Percentiles rank a stretch among this genome's conserved stretches.
Conservation (phyloP, 345 rosid species). For the Litchi chinensis region DNA sequence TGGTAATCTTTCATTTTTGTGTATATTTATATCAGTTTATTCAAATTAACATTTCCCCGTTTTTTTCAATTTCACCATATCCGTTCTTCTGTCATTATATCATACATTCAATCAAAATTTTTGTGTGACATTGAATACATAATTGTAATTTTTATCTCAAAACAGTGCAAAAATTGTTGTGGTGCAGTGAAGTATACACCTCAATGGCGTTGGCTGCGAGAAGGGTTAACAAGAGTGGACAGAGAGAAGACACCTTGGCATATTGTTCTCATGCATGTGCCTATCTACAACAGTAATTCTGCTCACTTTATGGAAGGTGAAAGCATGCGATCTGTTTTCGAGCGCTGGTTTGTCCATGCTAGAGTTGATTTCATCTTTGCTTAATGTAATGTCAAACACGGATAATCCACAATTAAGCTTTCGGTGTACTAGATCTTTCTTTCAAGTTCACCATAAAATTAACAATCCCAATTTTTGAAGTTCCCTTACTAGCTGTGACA, state of each 20-base stretch:
- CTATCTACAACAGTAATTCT: slow-evolving; percentile 48
- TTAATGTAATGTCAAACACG: not conserved
- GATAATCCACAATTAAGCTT: not conserved
- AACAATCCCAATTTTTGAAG: not conserved
- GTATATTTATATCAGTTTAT: too few relatives aligned
- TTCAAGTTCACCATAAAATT: too few relatives aligned
- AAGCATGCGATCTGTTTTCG: slow-evolving; percentile 54
- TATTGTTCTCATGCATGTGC: slow-evolving; percentile 55
- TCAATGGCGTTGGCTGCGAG: slow-evolving; percentile 54
- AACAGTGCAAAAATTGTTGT: not conserved
- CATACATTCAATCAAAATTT: too few relatives aligned
- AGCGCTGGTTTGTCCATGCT: slow-evolving; percentile 47
- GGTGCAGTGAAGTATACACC: slow-evolving; percentile 54
- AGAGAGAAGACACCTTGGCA: slow-evolving; percentile 65
- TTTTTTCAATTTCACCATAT: too few relatives aligned
- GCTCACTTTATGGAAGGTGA: slow-evolving; percentile 66
- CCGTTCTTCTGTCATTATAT: too few relatives aligned
- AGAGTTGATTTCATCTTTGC: slow-evolving; percentile 52
- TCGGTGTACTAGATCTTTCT: not conserved
- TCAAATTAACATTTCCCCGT: too few relatives aligned
- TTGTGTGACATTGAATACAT: too few relatives aligned
- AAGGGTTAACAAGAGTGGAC: slow-evolving; percentile 50
- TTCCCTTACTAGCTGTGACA: too few relatives aligned
- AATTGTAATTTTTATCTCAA: too few relatives aligned
- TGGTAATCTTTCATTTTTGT: slow-evolving; percentile 36